Conservation (phyloP, 2,329 filamentous ascomycete genomes). For the Cladophialophora bantiana region DNA sequence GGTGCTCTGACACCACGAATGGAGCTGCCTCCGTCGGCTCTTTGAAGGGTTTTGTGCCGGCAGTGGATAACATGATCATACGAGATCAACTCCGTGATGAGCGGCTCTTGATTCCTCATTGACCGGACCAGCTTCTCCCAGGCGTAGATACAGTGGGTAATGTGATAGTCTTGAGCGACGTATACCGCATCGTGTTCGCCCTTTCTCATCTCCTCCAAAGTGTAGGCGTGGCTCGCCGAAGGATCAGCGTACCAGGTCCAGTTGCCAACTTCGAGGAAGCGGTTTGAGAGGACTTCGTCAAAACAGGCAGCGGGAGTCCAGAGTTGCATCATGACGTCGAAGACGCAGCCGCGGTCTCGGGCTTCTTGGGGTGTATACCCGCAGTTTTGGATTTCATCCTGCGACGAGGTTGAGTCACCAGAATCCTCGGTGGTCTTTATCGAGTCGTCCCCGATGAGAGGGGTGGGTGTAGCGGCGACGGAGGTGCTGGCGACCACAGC, state of each 20-base stretch:
- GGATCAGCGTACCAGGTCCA: slow-evolving; percentile 41
- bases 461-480: slow-evolving; percentile 7
- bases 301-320: slow-evolving; percentile 39
- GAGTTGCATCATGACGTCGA: slow-evolving; percentile 42
- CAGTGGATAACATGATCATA: slow-evolving; percentile 42
- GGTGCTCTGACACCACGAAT: slow-evolving; percentile 40
- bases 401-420: background rate
- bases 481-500: slow-evolving; percentile 23
- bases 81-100: slow-evolving; percentile 40
- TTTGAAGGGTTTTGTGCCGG: slow-evolving; percentile 39
- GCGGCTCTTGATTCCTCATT: slow-evolving; percentile 37
- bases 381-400: slow-evolving; percentile 35
- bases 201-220: slow-evolving; percentile 37
- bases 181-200: slow-evolving; percentile 40
- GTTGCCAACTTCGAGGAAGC: slow-evolving; percentile 39
- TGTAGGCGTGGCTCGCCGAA: slow-evolving; percentile 22
- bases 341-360: slow-evolving; percentile 37
- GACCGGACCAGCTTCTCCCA: slow-evolving; percentile 40
- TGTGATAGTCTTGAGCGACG: slow-evolving; percentile 39
- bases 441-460: slow-evolving; percentile 23
- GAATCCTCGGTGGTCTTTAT: slow-evolving; percentile 18
- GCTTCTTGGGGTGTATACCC: slow-evolving; percentile 36
- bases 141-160: slow-evolving; percentile 40
- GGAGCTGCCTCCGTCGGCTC: slow-evolving; percentile 34
- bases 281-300: slow-evolving; percentile 36